Base-by-base conservation (phyloP, 345 rosid genomes). In the Citrus mangshanensis region DNA sequence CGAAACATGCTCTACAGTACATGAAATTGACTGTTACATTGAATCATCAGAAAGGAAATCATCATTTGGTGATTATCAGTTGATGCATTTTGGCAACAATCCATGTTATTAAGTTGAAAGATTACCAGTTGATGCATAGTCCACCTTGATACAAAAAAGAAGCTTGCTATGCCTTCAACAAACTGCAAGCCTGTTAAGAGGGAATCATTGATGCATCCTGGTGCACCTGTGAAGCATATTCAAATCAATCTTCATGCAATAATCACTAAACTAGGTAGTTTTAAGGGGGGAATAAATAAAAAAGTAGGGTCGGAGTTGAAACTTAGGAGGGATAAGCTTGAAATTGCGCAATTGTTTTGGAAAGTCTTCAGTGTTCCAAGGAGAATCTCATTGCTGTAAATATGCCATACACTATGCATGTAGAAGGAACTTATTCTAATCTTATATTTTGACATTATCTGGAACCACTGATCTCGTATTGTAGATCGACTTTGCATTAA, bases 101-200 rank as follows among this genome's bases (percentile, higher is more conserved):
- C 55, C 14, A 78, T 60, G 22, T 55, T 28, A 30, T 55, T 49
- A 24, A 72, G 72, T 27, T 62, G 83, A 75, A 60, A 73, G 56
- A 88, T 89, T 90, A 94, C 98, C 94, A 94, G 82, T 82, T 94
- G 98, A 84, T 94, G 98, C 94, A 93, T 90, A 2, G 96, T 93
- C 98, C 98, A 94, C 72, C 97, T 80, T 59, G 94, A 89, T 49
- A 94, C 97, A 81, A 94, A 93, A 80, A 94, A 94, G 87, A 84
- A 91, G 82, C 92, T 90, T 79, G 91, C 96, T 7, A 94, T 82
- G 74, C 97, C 98, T 87, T 94, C 95, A 78, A 94, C 90, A 83
- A 94, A 94, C 84, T 94, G 98, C 84, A 94, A 80, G 62, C 98
- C 98, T 4, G 98, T 94, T 84, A 94, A 87, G 75, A 94, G 90